Conservation (phyloP, 129 eudicot genomes). For the Solidago caesia region DNA sequence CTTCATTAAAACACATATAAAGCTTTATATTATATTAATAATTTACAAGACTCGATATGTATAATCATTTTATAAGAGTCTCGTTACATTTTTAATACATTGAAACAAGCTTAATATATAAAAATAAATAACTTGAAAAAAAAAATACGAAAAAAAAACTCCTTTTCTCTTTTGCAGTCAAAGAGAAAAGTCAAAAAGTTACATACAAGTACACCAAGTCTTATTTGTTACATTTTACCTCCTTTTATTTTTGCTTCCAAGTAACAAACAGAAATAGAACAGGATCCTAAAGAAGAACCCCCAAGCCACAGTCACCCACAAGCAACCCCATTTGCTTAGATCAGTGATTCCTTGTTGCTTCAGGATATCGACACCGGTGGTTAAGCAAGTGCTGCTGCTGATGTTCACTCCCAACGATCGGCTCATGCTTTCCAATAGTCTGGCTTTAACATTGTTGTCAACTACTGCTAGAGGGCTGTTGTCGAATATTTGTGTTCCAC, state of each 20-base stretch:
- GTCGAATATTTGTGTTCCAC: constrained; percentile 86
- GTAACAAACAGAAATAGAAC: constrained; percentile 64
- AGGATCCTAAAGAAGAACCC: constrained; percentile 82
- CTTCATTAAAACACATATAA: not conserved
- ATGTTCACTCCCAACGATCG: constrained; percentile 57
- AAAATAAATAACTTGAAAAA: not conserved
- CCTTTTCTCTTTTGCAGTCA: constrained; percentile 15
- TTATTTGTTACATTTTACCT: constrained; percentile 27
- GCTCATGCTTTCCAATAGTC: constrained; percentile 59
- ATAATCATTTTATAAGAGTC: constrained; percentile 11
- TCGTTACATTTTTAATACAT: constrained; percentile 11
- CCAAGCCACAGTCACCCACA: constrained; percentile 81
- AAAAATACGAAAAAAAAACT: not conserved
- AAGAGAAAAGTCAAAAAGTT: constrained; percentile 15
- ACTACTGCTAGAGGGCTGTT: constrained; percentile 69
- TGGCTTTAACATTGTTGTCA: constrained; percentile 56
- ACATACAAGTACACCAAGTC: constrained; percentile 12
- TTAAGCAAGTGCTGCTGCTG: constrained; percentile 55
- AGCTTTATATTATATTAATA: not conserved
- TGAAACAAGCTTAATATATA: not conserved
- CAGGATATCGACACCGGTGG: constrained; percentile 75
- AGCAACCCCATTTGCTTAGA: constrained; percentile 80
- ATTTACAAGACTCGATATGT: constrained; percentile 20
- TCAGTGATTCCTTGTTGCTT: constrained; percentile 78
- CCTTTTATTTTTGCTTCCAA: constrained; percentile 93